Evolutionary conservation across 345 rosid species (phyloP).

Genomic region (Hibiscus tridactylites): DNA sequence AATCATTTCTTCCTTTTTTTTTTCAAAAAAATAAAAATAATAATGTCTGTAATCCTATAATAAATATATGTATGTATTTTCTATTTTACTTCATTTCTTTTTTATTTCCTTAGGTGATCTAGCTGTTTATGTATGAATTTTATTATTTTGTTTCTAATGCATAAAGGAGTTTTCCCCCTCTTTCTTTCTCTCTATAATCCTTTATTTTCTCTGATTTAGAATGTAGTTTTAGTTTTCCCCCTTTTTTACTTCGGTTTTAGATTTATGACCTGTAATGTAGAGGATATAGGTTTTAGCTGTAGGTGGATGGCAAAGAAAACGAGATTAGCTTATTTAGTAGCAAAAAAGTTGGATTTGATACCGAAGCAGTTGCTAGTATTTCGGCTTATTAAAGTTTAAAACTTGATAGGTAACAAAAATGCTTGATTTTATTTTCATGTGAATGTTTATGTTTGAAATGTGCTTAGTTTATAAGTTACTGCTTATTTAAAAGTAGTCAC

Average conservation of each 20-base stretch:
- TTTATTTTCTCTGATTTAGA: too few species aligned
- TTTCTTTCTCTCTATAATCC: neutral
- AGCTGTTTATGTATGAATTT: neutral
- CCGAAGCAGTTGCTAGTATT: too few species aligned
- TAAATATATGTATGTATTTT: neutral
- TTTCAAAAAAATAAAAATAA: too few species aligned
- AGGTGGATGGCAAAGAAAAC: neutral
- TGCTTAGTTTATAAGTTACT: too few species aligned
- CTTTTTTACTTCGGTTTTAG: neutral
- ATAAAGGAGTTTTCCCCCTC: neutral
- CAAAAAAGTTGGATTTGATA: neutral
- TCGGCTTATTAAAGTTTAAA: too few species aligned
- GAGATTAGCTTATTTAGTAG: neutral
- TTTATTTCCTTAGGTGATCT: neutral
- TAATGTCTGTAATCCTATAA: neutral
- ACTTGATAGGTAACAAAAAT: neutral
- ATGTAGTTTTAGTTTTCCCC: too few species aligned
- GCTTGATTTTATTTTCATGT: neutral
- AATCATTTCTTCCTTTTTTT: conserved; percentile 7
- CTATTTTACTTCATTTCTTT: neutral
- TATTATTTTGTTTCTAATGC: too few species aligned
- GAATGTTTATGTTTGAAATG: neutral
- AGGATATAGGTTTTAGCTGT: neutral
- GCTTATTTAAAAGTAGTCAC: too few species aligned
- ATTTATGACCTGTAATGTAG: neutral